A percentile compares a stretch with the other conserved stretches of the same genome.
These are phyloP conservation scores for Aureobasidium lini DNA, from an alignment of 2,329 filamentous ascomycete genomes.

Conservation along the genomic window DNA sequence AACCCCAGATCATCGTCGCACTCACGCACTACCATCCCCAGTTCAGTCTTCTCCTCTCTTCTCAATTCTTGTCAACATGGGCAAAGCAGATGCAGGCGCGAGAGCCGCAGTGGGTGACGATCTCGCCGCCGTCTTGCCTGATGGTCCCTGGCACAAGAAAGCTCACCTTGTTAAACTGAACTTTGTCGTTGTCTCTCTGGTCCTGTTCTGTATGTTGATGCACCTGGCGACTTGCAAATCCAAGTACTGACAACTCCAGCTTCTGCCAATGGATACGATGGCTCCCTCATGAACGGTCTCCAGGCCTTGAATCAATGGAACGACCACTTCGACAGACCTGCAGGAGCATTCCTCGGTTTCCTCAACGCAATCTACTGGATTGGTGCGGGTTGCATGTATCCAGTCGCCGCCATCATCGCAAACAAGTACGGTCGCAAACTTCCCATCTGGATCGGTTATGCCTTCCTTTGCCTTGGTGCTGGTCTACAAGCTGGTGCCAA, in stretches of 20 bases:
- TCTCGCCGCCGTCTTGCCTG: slow-evolving; percentile 16
- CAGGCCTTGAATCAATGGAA: slow-evolving; percentile 38
- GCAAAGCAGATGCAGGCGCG: background rate
- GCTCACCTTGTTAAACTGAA: slow-evolving; percentile 18
- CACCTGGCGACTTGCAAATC: background rate
- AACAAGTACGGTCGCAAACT: slow-evolving; percentile 31
- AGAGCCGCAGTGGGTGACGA: slow-evolving; percentile 16
- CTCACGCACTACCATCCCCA: background rate
- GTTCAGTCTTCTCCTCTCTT: background rate
- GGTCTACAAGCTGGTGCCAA: slow-evolving; percentile 15
- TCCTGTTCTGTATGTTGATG: slow-evolving; percentile 17
- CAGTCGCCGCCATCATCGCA: slow-evolving; percentile 25
- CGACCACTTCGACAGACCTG: slow-evolving; percentile 33
- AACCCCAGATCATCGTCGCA: background rate
- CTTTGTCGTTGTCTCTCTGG: slow-evolving; percentile 13
- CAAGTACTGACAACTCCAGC: background rate
- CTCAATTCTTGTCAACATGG: background rate
- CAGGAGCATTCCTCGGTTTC: slow-evolving; percentile 30
- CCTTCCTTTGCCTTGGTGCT: slow-evolving; percentile 26
- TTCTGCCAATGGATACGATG: slow-evolving; percentile 5
- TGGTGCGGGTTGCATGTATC: background rate
- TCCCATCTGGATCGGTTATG: slow-evolving; percentile 22
- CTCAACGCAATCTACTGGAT: slow-evolving; percentile 25
- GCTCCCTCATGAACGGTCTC: slow-evolving; percentile 39
- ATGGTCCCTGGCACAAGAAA: slow-evolving; percentile 19